phyloP scores from a whole-genome alignment of 768 basidiomycete species.

The Boletellus ananiceps region DNA sequence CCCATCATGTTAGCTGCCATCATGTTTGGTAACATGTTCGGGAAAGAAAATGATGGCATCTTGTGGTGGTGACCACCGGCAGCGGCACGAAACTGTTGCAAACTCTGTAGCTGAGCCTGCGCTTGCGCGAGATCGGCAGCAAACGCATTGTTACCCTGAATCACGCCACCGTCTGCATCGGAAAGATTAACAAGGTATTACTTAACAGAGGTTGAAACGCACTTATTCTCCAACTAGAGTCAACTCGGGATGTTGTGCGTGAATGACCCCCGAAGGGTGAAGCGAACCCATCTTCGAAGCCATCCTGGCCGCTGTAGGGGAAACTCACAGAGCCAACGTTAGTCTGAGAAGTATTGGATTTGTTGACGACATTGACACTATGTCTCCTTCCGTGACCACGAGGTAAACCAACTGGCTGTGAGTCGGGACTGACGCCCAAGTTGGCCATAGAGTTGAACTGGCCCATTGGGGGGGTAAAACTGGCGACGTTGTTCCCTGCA shows the following conservation, averaged over 20 bases:
- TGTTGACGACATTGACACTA: constrained; percentile 89
- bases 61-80: constrained; percentile 93
- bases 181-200: constrained; percentile 8
- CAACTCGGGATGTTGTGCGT: constrained; percentile 68
- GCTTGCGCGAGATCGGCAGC: constrained; percentile 91
- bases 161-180: constrained; percentile 65
- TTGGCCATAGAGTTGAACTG: constrained; percentile 57
- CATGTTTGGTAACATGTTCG: constrained; percentile 96
- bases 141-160: constrained; percentile 57
- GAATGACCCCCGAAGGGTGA: constrained; percentile 66
- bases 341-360: constrained; percentile 45
- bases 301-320: constrained; percentile 52
- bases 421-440: constrained; percentile 57
- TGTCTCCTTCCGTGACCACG: constrained; percentile 86
- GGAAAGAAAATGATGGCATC: constrained; percentile 97
- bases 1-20: constrained; percentile 98
- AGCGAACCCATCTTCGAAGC: constrained; percentile 78
- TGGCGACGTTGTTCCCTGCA: constrained; percentile 34
- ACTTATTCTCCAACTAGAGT: constrained; percentile 90
- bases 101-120: constrained; percentile 91
- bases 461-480: constrained; percentile 45
- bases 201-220: constrained; percentile 29
- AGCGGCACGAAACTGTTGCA: constrained; percentile 95
- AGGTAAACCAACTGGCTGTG: constrained; percentile 60
- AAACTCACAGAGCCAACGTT: constrained; percentile 48